Evolutionary conservation across 495 filamentous ascomycete genomes (phyloP).

Genomic region (Apiosordaria backusii): DNA sequence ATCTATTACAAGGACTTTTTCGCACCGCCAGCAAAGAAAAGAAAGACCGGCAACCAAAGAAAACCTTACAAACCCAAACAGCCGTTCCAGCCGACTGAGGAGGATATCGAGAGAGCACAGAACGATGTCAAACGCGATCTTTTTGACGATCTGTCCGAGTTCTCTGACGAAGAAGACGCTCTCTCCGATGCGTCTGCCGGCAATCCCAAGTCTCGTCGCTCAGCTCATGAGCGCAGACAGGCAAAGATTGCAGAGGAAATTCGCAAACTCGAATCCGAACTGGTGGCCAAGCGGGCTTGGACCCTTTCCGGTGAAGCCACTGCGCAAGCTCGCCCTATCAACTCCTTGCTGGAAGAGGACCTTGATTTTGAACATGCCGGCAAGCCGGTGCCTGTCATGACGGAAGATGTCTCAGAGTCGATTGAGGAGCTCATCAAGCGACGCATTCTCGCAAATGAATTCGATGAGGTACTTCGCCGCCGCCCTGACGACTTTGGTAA

Average conservation of each 20-base stretch:
- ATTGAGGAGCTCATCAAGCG: constrained; percentile 94
- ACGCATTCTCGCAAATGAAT: constrained; percentile 84
- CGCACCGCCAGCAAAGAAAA: constrained; percentile 72
- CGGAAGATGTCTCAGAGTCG: constrained; percentile 84
- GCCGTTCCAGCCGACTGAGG: constrained; percentile 42
- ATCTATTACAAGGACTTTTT: constrained; percentile 90
- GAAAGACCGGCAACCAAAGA: constrained; percentile 38
- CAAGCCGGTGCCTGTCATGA: constrained; percentile 92
- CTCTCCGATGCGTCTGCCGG: constrained; percentile 54
- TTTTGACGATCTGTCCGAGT: constrained; percentile 75
- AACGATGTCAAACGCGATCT: constrained; percentile 85
- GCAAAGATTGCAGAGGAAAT: constrained; percentile 86
- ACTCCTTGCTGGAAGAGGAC: constrained; percentile 91
- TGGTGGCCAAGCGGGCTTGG: constrained; percentile 90
- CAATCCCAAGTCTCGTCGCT: constrained; percentile 57
- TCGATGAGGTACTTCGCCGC: constrained; percentile 85
- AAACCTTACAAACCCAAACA: constrained; percentile 24
- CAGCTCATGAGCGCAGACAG: constrained; percentile 81
- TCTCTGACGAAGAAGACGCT: constrained; percentile 52
- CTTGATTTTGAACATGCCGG: constrained; percentile 95
- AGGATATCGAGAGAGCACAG: constrained; percentile 81
- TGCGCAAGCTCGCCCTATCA: constrained; percentile 75
- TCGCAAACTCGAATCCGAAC: constrained; percentile 79
- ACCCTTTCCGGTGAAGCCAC: constrained; percentile 84
- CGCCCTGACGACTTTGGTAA: constrained; percentile 66